A percentile compares a stretch with the other conserved stretches of the same genome.
phyloP scores from a whole-genome alignment of 2,329 filamentous ascomycete species.

The Alternaria sp. region DNA sequence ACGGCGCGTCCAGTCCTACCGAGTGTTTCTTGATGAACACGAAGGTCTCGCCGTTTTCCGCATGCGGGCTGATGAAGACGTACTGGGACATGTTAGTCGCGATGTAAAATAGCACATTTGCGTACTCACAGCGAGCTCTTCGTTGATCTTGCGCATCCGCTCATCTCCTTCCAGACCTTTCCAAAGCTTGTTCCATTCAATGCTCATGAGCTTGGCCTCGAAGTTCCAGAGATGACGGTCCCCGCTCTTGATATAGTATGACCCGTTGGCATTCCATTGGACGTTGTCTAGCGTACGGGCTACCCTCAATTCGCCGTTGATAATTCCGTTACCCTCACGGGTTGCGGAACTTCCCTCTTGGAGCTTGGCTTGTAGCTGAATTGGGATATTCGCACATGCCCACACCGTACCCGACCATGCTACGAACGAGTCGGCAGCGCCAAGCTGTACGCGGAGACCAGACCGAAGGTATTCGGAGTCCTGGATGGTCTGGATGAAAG shows the following conservation, averaged over 20 bases:
- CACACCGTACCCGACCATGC: conserved; percentile 28
- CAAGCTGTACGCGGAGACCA: conserved; percentile 33
- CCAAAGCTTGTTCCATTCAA: conserved; percentile 31
- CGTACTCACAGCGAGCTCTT: conserved; percentile 28
- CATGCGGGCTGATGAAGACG: conserved; percentile 29
- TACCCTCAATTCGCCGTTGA: conserved; percentile 16
- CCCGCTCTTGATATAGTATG: conserved; percentile 23
- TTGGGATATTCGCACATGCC: conserved; percentile 23
- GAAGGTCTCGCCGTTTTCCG: conserved; percentile 26
- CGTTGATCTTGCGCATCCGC: background rate
- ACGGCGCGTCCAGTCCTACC: conserved; percentile 14
- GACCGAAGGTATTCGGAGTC: background rate
- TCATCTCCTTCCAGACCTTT: background rate
- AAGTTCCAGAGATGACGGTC: conserved; percentile 18
- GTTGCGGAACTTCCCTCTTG: conserved; percentile 8
- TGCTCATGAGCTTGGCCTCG: conserved; percentile 1
- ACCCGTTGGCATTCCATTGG: conserved; percentile 31
- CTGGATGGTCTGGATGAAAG: conserved; percentile 12
- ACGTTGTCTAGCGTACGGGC: conserved; percentile 8
- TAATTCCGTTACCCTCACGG: background rate
- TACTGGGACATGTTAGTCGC: conserved; percentile 23
- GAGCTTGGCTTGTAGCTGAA: conserved; percentile 7
- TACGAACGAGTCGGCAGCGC: conserved; percentile 29
- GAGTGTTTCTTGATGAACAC: conserved; percentile 34
- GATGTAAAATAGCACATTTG: background rate